These are phyloP conservation scores for Eimeria acervulina DNA, from an alignment of 169 alveolate species.

Conservation along the genomic window DNA sequence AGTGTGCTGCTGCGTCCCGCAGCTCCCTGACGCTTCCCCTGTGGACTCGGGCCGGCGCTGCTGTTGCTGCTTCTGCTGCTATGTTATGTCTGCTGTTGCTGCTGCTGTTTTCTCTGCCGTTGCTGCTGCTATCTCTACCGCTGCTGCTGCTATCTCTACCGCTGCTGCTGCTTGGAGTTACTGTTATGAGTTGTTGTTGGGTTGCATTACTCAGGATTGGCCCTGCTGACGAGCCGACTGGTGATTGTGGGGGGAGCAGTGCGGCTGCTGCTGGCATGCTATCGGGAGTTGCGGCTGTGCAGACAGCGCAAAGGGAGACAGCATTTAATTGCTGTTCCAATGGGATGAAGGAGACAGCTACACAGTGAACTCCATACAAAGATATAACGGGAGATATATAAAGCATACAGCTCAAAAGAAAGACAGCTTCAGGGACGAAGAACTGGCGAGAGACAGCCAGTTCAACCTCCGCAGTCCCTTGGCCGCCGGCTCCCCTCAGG, in stretches of 20 bases:
- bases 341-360: neutral
- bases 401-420: too few relatives aligned
- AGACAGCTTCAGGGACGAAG: neutral
- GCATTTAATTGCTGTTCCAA: slow-evolving; percentile 33
- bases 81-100: slow-evolving; percentile 19
- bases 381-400: too few relatives aligned
- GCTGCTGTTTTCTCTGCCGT: neutral
- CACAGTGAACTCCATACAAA: too few relatives aligned
- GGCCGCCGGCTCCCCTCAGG: neutral
- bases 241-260: slow-evolving; percentile 34
- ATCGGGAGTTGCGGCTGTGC: slow-evolving; percentile 33
- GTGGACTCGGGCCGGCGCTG: neutral
- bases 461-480: neutral
- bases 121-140: neutral
- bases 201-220: slow-evolving; percentile 12
- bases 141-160: neutral
- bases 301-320: slow-evolving; percentile 51
- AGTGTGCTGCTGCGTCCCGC: neutral
- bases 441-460: neutral
- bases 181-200: neutral
- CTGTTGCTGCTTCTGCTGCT: neutral
- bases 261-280: slow-evolving; percentile 28
- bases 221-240: slow-evolving; percentile 51
- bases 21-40: neutral
- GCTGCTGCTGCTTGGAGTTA: neutral